These are phyloP conservation scores for Astrothelium subdiscretum DNA, from an alignment of 495 filamentous ascomycete species.

Conservation along the genomic window DNA sequence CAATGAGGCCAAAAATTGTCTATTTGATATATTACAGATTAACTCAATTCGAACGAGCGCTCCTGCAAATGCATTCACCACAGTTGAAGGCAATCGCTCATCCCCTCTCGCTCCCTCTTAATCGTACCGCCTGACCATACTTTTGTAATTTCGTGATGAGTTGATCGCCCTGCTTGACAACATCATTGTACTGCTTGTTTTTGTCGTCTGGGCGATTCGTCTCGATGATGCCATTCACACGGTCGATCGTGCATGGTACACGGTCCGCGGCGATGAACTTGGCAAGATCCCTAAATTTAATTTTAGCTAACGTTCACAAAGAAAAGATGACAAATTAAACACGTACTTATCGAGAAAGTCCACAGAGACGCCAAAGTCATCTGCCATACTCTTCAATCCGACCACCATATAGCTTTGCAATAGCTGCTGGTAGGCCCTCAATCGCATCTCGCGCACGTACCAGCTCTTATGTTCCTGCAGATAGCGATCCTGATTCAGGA, in stretches of 20 bases:
- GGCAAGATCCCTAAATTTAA: slow-evolving; percentile 60
- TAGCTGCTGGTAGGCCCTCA: slow-evolving; percentile 89
- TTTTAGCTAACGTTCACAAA: slow-evolving; percentile 11
- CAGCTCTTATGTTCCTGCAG: slow-evolving; percentile 85
- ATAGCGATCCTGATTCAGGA: slow-evolving; percentile 88
- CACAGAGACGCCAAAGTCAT: slow-evolving; percentile 88
- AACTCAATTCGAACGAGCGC: too few relatives aligned
- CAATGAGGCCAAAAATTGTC: too few relatives aligned
- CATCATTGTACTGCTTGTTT: slow-evolving; percentile 93
- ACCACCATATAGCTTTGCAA: slow-evolving; percentile 98
- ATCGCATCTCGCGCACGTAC: slow-evolving; percentile 96
- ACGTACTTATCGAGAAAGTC: slow-evolving; percentile 87
- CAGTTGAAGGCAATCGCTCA: slow-evolving; percentile 15
- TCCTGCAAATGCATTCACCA: neutral
- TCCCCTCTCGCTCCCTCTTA: slow-evolving; percentile 85
- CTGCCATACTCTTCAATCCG: slow-evolving; percentile 87
- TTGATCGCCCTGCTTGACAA: slow-evolving; percentile 92
- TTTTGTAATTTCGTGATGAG: slow-evolving; percentile 98
- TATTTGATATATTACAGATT: too few relatives aligned
- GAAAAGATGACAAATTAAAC: slow-evolving; percentile 1
- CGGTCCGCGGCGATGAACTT: slow-evolving; percentile 94
- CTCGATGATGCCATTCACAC: slow-evolving; percentile 94
- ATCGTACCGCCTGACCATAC: slow-evolving; percentile 88
- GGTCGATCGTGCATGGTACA: slow-evolving; percentile 92
- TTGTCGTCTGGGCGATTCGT: slow-evolving; percentile 96